phyloP scores from a whole-genome alignment of 2,329 filamentous ascomycete species.

The Hortaea werneckii region DNA sequence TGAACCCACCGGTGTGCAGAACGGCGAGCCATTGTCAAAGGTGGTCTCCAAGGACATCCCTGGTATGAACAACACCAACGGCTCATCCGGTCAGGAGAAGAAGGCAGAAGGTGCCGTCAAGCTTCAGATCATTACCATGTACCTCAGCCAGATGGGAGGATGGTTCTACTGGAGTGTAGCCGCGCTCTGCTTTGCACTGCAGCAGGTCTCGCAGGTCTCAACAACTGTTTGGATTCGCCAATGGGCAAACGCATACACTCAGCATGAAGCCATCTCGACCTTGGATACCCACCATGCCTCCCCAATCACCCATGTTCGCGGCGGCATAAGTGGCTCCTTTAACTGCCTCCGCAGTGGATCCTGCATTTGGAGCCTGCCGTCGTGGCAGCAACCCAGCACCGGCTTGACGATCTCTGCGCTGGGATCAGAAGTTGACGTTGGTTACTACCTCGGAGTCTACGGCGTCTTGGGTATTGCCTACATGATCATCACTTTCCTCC shows the following conservation, averaged over 20 bases:
- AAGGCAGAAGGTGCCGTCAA: constrained; percentile 85
- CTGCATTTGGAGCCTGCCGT: constrained; percentile 38
- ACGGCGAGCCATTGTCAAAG: constrained; percentile 38
- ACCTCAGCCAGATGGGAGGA: constrained; percentile 81
- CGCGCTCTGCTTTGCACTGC: constrained; percentile 61
- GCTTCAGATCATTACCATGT: constrained; percentile 73
- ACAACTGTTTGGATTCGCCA: constrained; percentile 91
- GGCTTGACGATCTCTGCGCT: neutral
- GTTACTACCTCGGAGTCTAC: constrained; percentile 77
- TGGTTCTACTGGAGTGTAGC: constrained; percentile 92
- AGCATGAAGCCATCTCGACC: constrained; percentile 33
- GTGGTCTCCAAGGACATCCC: constrained; percentile 30
- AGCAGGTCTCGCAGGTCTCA: constrained; percentile 76
- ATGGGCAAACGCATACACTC: constrained; percentile 80
- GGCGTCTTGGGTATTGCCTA: constrained; percentile 68
- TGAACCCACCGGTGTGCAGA: constrained; percentile 26
- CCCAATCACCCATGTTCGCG: constrained; percentile 33
- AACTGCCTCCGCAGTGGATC: constrained; percentile 41
- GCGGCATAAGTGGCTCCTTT: constrained; percentile 32
- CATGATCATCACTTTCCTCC: constrained; percentile 67
- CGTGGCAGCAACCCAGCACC: constrained; percentile 6
- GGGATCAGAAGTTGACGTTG: constrained; percentile 56
- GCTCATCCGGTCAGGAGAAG: constrained; percentile 46
- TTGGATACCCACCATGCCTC: constrained; percentile 26
- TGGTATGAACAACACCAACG: constrained; percentile 26